Evolutionary conservation across 1,284 basidiomycete species (phyloP), one percentile per base, ranked within the genome.

Genomic region (Ustilago esculenta): DNA sequence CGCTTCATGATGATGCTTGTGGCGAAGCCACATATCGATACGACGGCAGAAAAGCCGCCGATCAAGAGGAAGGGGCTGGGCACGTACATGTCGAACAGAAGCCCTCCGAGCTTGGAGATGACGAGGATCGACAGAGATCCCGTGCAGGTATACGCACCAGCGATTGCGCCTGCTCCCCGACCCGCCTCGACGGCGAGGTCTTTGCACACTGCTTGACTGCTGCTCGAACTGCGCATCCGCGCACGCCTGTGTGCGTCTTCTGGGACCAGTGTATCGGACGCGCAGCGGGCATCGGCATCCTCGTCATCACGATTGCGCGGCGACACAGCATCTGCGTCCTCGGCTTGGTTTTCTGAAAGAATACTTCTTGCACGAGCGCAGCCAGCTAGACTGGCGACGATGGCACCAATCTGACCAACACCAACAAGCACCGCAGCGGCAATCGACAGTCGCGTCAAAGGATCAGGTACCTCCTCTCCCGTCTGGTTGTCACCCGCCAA

Each of bases 81-180:
- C 5, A 73, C 55, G 27, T 64, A 63, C 37, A 72, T 56, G 46
- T 76, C 73, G 33, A 73, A 73, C 20, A 76, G 65, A 5, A 48
- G 45, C 3, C 73, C 73, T 11, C 73, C 73, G 2, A 74, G 37
- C 40, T 63, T 64, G 17, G 73, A 76, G 23, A 72, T 55, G 42
- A 76, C 17, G 11, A 76, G 46, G 29, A 76, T 74, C 20, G 67
- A 54, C 24, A 76, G 30, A 2, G 68, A 73, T 2, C 73, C 73
- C 2, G 56, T 72, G 40, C 59, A 71, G 4, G 68, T 66, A 52
- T 76, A 76, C 1, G 72, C 72, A 11, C 73, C 73, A 17, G 72
- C 72, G 5, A 76, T 72, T 3, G 72, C 61, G 14, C 73, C 73
- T 20, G 64, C 43, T 20, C 60, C 58, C 20, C 41, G 48, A 5